Percentiles rank a stretch among this genome's conserved stretches.
phyloP scores from a whole-genome alignment of 1,284 basidiomycete species.

The Ustilago loliicola region DNA sequence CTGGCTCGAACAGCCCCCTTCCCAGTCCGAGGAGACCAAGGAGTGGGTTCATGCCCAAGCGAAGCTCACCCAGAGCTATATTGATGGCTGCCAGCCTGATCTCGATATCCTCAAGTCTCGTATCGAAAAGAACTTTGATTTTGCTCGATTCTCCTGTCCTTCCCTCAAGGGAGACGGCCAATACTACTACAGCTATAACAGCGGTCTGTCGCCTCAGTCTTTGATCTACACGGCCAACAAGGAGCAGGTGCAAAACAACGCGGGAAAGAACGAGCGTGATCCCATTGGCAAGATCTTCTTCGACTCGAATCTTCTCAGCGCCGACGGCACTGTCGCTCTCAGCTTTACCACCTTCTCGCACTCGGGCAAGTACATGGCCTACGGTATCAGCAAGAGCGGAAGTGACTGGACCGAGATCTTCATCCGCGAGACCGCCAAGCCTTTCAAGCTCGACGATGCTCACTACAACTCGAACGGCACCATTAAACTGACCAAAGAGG shows the following conservation, averaged over 20 bases:
- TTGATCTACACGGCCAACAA: conserved; percentile 60
- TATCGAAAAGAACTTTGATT: conserved; percentile 64
- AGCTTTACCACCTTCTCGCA: conserved; percentile 62
- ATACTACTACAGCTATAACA: conserved; percentile 68
- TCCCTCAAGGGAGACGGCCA: conserved; percentile 62
- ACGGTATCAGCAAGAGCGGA: conserved; percentile 66
- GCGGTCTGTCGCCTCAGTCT: conserved; percentile 65
- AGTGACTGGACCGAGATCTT: conserved; percentile 68
- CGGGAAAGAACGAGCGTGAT: conserved; percentile 41
- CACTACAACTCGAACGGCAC: conserved; percentile 53
- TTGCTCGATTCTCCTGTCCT: conserved; percentile 65
- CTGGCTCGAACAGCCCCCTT: conserved; percentile 68
- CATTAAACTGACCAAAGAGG: conserved; percentile 42
- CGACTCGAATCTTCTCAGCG: conserved; percentile 64
- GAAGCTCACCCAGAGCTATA: conserved; percentile 57
- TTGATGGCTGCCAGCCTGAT: conserved; percentile 57
- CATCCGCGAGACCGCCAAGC: conserved; percentile 59
- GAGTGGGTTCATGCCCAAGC: conserved; percentile 65
- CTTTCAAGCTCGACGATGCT: conserved; percentile 50
- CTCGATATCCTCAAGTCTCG: conserved; percentile 60
- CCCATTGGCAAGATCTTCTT: conserved; percentile 66
- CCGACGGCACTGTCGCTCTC: conserved; percentile 66
- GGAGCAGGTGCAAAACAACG: conserved; percentile 48
- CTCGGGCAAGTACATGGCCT: conserved; percentile 64
- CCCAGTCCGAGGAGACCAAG: conserved; percentile 64